Base-by-base conservation (phyloP, 1,139 yeast species). In the Barnettozyma hawaiiensis region DNA sequence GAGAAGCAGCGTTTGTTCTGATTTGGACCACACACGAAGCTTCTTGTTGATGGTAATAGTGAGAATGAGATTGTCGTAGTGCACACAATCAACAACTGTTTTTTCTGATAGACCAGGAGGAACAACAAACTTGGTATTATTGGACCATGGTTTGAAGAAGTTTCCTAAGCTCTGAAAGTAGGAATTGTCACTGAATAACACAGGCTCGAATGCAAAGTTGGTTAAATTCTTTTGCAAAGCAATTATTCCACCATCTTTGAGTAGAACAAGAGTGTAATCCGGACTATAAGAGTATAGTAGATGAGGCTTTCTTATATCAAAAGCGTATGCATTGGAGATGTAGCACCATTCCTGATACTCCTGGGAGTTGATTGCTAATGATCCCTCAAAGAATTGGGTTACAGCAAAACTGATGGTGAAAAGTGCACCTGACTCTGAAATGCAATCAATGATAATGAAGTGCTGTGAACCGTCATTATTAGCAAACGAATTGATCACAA, bases 201-300 rank as follows among this genome's bases (percentile, higher is more conserved):
- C 62, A 4, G 82, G 76, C 32, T 71, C 73, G 36, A 75, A 65
- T 15, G 73, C 73, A 2, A 60, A 60, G 27, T 72, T 64, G 1
- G 62, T 55, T 2, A 51, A 18, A 0, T 61, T 48, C 76, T 70
- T 48, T 58, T 51, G 55, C 61, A 82, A 62, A 48, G 79, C 77
- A 51, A 81, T 59, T 47, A 82, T 56, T 15, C 85, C 81, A 43
- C 96, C 96, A 62, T 87, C 95, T 35, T 71, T 70, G 42, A 86
- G 66, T 2, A 85, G 71, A 0, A 82, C 75, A 7, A 86, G 60
- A 9, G 73, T 61, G 44, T 69, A 67, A 15, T 59, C 55, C 0
- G 66, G 50, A 39, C 73, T 71, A 7, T 79, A 59, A 1, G 81
- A 60, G 44, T 71, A 69, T 46, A 85, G 53, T 18, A 69, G 63